Percentiles rank a stretch among this genome's conserved stretches.
phyloP scores from a whole-genome alignment of 192 early-diverging fungal genomes.

The Dissophora ornata region DNA sequence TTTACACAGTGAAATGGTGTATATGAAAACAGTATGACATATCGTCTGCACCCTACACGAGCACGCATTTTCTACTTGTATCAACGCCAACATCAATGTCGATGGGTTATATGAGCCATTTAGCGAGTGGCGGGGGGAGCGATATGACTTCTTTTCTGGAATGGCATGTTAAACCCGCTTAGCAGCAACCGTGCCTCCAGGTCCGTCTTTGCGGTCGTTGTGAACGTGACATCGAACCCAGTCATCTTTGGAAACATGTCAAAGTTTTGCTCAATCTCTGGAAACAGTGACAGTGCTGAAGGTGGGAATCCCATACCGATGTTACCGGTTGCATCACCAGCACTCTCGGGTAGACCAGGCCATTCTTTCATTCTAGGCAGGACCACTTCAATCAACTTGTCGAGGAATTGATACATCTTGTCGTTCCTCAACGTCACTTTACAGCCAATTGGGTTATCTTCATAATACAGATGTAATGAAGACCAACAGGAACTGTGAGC shows the following conservation, averaged over 20 bases:
- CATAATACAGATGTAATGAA: too few species aligned
- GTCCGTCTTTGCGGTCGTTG: constrained; percentile 84
- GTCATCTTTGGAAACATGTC: constrained; percentile 92
- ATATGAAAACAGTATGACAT: too few species aligned
- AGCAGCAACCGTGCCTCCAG: constrained; percentile 83
- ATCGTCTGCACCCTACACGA: too few species aligned
- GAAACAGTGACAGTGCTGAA: constrained; percentile 93
- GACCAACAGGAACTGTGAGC: too few species aligned
- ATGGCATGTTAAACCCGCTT: constrained; percentile 92
- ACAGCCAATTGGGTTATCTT: constrained; percentile 87
- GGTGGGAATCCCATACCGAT: constrained; percentile 86
- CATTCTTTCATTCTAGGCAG: constrained; percentile 95
- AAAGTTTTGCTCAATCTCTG: constrained; percentile 96
- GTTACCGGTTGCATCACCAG: constrained; percentile 86
- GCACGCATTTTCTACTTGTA: too few species aligned
- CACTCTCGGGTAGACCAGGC: constrained; percentile 76
- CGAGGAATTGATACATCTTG: constrained; percentile 93
- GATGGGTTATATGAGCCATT: too few species aligned
- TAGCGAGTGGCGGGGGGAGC: constrained; percentile 6
- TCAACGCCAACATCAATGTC: too few species aligned
- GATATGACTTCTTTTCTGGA: constrained; percentile 58
- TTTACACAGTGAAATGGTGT: too few species aligned
- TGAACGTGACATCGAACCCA: constrained; percentile 86
- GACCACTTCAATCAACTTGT: constrained; percentile 93
- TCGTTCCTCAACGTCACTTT: constrained; percentile 84